phyloP scores from a whole-genome alignment of 345 rosid species.

The Hibiscus syriacus region DNA sequence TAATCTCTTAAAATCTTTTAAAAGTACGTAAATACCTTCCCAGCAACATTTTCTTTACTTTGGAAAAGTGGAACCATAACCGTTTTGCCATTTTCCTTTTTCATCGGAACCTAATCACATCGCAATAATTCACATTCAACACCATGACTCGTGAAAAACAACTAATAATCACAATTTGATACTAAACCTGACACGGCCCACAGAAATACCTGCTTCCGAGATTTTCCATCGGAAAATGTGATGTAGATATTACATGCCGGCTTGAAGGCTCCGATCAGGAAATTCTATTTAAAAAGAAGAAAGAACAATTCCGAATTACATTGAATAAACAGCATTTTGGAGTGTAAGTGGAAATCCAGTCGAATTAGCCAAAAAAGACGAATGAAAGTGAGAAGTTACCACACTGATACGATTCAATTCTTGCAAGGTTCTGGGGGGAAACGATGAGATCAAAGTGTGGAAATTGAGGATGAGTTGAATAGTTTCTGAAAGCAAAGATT shows the following conservation, averaged over 20 bases:
- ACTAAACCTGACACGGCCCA: neutral
- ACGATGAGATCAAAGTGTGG: neutral
- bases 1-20: neutral
- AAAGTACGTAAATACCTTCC: slow-evolving; percentile 45
- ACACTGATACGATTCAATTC: neutral
- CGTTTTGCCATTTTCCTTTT: slow-evolving; percentile 93
- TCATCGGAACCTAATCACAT: slow-evolving; percentile 60
- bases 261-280: slow-evolving; percentile 91
- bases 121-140: slow-evolving; percentile 1
- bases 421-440: neutral
- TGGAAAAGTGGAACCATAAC: slow-evolving; percentile 73
- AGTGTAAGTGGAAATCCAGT: neutral
- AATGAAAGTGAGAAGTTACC: slow-evolving; percentile 1
- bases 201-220: slow-evolving; percentile 62
- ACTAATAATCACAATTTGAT: neutral
- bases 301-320: neutral
- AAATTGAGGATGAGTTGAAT: slow-evolving; percentile 1
- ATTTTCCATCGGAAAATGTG: slow-evolving; percentile 71
- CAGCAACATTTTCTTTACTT: slow-evolving; percentile 88
- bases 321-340: neutral
- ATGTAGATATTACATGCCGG: slow-evolving; percentile 74
- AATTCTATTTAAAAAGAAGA: slow-evolving; percentile 39
- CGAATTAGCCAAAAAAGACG: neutral
- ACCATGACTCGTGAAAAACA: neutral
- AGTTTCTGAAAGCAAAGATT: neutral